Percentiles rank a stretch among this genome's conserved stretches.
Evolutionary conservation across 1,284 basidiomycete genomes (phyloP).

Genomic region (Ganoderma sinense): DNA sequence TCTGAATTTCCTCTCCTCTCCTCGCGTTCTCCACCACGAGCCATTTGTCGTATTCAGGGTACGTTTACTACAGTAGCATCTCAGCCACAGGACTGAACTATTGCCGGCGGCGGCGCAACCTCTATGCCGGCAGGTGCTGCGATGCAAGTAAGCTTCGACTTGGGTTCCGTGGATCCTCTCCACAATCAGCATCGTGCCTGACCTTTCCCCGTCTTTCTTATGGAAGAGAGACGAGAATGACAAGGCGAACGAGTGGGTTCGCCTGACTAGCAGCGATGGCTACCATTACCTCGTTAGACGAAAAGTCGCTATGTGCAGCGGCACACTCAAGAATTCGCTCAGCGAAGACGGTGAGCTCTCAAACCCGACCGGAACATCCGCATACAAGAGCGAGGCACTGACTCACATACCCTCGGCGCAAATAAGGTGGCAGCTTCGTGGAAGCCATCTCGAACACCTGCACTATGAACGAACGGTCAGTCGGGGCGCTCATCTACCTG

Average conservation of each 20-base stretch:
- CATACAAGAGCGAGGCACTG: background rate
- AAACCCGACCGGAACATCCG: background rate
- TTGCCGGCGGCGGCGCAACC: background rate
- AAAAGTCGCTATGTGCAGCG: slow-evolving; percentile 62
- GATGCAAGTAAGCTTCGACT: slow-evolving; percentile 21
- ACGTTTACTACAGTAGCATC: background rate
- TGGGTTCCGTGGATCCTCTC: slow-evolving; percentile 16
- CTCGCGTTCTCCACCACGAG: background rate
- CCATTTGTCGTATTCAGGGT: background rate
- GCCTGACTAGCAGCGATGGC: slow-evolving; percentile 67
- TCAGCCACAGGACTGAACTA: background rate
- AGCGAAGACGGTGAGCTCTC: slow-evolving; percentile 42
- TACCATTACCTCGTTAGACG: slow-evolving; percentile 67
- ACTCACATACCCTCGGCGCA: background rate
- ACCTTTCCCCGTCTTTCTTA: background rate
- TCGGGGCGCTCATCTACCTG: slow-evolving; percentile 13
- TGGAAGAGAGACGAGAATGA: slow-evolving; percentile 16
- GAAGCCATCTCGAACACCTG: slow-evolving; percentile 59
- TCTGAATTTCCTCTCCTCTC: no score
- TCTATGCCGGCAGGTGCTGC: slow-evolving; percentile 19
- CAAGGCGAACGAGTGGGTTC: slow-evolving; percentile 61
- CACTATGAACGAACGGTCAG: slow-evolving; percentile 55
- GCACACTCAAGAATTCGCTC: slow-evolving; percentile 59
- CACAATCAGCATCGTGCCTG: background rate
- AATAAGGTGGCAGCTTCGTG: slow-evolving; percentile 55